Evolutionary conservation across 768 basidiomycete species (phyloP), one percentile per base, ranked within the genome.

Genomic region (Pholiota molesta): DNA sequence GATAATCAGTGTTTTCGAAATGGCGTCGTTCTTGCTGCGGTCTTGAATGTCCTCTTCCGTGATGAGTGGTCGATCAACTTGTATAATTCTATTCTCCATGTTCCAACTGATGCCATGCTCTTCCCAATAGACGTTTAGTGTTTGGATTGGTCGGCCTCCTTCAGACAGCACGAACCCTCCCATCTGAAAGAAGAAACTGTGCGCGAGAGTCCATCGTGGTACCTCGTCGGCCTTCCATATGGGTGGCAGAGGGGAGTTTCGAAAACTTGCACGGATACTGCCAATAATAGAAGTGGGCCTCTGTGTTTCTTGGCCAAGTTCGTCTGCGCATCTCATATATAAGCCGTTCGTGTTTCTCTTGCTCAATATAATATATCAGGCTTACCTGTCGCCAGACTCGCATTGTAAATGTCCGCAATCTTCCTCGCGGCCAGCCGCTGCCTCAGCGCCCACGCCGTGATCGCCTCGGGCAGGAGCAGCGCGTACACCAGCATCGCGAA

Each of bases 1-100:
- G 11, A 76, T 31, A 7, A 74, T 72, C 6, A 78, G 21, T 0
- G 60, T 68, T 52, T 80, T 80, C 2, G 76, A 69, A 3, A 79
- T 55, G 0, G 58, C 59, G 47, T 78, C 72, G 2, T 71, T 73
- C 65, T 79, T 79, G 66, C 69, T 70, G 37, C 65, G 62, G 59
- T 73, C 70, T 44, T 59, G 56, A 11, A 71, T 66, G 31, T 69
- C 67, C 5, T 65, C 57, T 47, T 62, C 62, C 1, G 67, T 68
- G 13, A 68, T 62, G 5, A 45, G 55, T 0, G 63, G 69, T 51
- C 63, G 60, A 19, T 64, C 61, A 21, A 69, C 59, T n/a, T 62
- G 44, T 14, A 57, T 39, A 26, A 65, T 60, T 13, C 65, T 42
- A 26, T 61, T 52, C 23, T 60, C 63, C 2, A 68, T 44, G 26